Evolutionary conservation across 2,329 filamentous ascomycete genomes (phyloP).

Genomic region (Hypomyces perniciosus): DNA sequence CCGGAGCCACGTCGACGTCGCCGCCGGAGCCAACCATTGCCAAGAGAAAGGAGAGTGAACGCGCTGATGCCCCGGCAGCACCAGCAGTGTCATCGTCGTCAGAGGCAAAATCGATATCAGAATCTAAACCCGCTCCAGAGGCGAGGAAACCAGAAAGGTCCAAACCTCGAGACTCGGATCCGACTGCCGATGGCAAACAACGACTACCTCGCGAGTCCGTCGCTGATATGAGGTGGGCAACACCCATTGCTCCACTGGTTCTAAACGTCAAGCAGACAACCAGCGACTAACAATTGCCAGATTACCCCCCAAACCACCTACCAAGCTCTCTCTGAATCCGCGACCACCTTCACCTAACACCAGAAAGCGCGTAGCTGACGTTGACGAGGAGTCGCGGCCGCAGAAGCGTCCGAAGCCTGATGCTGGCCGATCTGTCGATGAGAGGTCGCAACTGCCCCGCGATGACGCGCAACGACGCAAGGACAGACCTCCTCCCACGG

Average conservation of each 20-base stretch:
- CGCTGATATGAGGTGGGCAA: conserved; percentile 26
- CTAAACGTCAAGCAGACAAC: conserved; percentile 4
- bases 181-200: conserved; percentile 23
- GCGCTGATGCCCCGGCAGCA: conserved; percentile 19
- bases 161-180: conserved; percentile 19
- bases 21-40: conserved; percentile 29
- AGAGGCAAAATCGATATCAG: conserved; percentile 15
- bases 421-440: conserved; percentile 25
- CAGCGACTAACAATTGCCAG: conserved; percentile 16
- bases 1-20: conserved; percentile 28
- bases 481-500: conserved; percentile 23
- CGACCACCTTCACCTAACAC: conserved; percentile 37
- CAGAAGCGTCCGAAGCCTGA: conserved; percentile 44
- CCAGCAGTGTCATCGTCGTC: conserved; percentile 8
- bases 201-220: conserved; percentile 25
- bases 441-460: conserved; percentile 26
- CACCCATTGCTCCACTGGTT: conserved; percentile 11
- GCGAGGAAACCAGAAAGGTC: conserved; percentile 20
- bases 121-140: conserved; percentile 15
- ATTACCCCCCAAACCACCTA: conserved; percentile 32
- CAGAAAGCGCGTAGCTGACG: conserved; percentile 42
- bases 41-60: conserved; percentile 28
- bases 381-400: conserved; percentile 38
- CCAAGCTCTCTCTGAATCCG: conserved; percentile 26
- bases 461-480: conserved; percentile 29